Conservation (phyloP, 768 basidiomycete genomes). For the Leccinum aurantiacum region DNA sequence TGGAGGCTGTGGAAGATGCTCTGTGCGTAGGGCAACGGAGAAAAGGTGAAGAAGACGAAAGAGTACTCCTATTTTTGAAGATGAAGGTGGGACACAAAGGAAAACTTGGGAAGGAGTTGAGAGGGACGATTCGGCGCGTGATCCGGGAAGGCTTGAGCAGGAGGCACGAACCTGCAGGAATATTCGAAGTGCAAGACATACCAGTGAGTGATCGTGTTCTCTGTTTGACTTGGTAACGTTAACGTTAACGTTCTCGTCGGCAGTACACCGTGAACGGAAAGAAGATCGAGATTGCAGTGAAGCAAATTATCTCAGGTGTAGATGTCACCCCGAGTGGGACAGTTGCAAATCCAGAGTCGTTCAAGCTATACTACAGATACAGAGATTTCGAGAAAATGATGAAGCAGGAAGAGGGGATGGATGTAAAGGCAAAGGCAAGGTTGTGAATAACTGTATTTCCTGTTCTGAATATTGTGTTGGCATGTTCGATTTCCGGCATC, state of each 20-base stretch:
- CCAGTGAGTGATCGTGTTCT: slow-evolving; percentile 48
- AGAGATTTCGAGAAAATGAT: slow-evolving; percentile 44
- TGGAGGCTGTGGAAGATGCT: slow-evolving; percentile 60
- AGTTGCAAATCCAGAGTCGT: slow-evolving; percentile 68
- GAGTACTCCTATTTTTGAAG: slow-evolving; percentile 75
- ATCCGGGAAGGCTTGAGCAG: slow-evolving; percentile 63
- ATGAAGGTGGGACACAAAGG: slow-evolving; percentile 50
- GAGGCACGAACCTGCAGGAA: slow-evolving; percentile 71
- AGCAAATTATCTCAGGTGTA: slow-evolving; percentile 72
- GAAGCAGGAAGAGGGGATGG: slow-evolving; percentile 19
- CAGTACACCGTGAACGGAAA: slow-evolving; percentile 78
- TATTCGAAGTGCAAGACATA: slow-evolving; percentile 64
- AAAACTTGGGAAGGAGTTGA: slow-evolving; percentile 55
- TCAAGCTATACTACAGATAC: slow-evolving; percentile 64
- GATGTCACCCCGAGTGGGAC: slow-evolving; percentile 69
- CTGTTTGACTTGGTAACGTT: background rate
- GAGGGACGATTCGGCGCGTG: slow-evolving; percentile 53
- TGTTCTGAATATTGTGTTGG: background rate
- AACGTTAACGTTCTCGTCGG: background rate
- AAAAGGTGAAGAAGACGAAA: slow-evolving; percentile 62
- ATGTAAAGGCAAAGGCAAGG: slow-evolving; percentile 8
- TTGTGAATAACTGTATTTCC: slow-evolving; percentile 9
- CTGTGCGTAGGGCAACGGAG: slow-evolving; percentile 74
- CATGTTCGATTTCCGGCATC: no score
- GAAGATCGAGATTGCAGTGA: slow-evolving; percentile 79